These are phyloP conservation scores for Colletotrichum cereale DNA, from an alignment of 2,329 filamentous ascomycete genomes.

Conservation along the genomic window DNA sequence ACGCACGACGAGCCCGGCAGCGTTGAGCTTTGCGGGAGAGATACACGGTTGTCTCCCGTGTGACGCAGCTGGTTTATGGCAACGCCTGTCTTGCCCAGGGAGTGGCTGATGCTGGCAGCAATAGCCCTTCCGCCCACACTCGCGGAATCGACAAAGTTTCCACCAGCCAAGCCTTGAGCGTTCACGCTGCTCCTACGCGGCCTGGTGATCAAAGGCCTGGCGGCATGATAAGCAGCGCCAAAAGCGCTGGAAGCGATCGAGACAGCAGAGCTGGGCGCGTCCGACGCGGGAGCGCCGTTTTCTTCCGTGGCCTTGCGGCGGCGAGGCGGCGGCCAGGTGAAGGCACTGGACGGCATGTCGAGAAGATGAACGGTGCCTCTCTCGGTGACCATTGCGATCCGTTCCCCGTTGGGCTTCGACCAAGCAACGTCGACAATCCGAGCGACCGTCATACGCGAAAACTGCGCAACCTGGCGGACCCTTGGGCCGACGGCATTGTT, in stretches of 20 bases:
- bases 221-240: conserved; percentile 77
- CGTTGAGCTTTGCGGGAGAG: conserved; percentile 69
- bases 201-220: conserved; percentile 69
- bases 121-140: conserved; percentile 80
- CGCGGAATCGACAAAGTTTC: conserved; percentile 69
- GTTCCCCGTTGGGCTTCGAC: conserved; percentile 84
- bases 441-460: conserved; percentile 91
- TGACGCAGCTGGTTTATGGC: conserved; percentile 79
- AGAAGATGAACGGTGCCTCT: conserved; percentile 96
- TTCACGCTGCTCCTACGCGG: conserved; percentile 65
- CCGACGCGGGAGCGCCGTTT: conserved; percentile 60
- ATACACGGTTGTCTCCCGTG: conserved; percentile 80
- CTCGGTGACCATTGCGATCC: conserved; percentile 89
- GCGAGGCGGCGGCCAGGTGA: conserved; percentile 86
- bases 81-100: conserved; percentile 79
- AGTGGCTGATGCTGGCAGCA: conserved; percentile 79
- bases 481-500: conserved; percentile 63
- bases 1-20: conserved; percentile 71
- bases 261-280: conserved; percentile 67
- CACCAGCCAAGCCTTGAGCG: conserved; percentile 52
- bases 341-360: conserved; percentile 84
- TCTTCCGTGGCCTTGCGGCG: conserved; percentile 61
- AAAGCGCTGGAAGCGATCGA: conserved; percentile 79
- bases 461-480: conserved; percentile 88
- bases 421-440: conserved; percentile 92